phyloP scores from a whole-genome alignment of 1,139 yeast genomes.

The Lipomyces yarrowii region DNA sequence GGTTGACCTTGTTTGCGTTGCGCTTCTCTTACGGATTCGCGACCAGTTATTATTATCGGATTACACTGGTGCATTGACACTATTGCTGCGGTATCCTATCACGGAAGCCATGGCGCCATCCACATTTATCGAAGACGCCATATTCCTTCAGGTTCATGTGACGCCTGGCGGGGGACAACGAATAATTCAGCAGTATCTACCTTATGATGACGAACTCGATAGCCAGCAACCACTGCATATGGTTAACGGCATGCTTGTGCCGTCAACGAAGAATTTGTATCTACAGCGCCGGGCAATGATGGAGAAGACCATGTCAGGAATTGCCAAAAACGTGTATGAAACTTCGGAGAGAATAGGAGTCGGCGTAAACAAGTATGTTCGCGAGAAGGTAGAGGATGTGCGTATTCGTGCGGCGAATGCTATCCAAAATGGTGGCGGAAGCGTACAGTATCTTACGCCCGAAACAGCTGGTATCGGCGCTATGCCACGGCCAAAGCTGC shows the following conservation, averaged over 20 bases:
- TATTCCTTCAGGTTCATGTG: conserved; percentile 38
- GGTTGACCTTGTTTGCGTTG: conserved; percentile 43
- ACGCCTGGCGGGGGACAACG: conserved; percentile 38
- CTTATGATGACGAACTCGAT: conserved; percentile 22
- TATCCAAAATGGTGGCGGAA: conserved; percentile 15
- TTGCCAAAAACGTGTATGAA: conserved; percentile 30
- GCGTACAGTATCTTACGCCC: conserved; percentile 21
- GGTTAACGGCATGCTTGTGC: conserved; percentile 28
- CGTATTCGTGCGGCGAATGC: conserved; percentile 18
- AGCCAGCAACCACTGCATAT: conserved; percentile 25
- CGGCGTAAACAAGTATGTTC: conserved; percentile 29
- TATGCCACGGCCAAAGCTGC: conserved; percentile 1
- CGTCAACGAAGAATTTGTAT: conserved; percentile 7
- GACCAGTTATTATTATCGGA: conserved; percentile 35
- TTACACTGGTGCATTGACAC: conserved; percentile 40
- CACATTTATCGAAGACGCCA: conserved; percentile 39
- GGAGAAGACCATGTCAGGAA: conserved; percentile 26
- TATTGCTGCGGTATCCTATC: conserved; percentile 41
- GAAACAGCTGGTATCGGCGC: conserved; percentile 16
- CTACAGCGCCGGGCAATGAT: conserved; percentile 18
- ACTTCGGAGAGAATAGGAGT: conserved; percentile 31
- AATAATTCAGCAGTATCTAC: conserved; percentile 36
- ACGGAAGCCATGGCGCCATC: conserved; percentile 34
- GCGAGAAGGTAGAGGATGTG: conserved; percentile 29
- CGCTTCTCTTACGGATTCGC: conserved; percentile 41